Evolutionary conservation across 306 rosid species (phyloP).

Genomic region (Lagenaria siceraria): DNA sequence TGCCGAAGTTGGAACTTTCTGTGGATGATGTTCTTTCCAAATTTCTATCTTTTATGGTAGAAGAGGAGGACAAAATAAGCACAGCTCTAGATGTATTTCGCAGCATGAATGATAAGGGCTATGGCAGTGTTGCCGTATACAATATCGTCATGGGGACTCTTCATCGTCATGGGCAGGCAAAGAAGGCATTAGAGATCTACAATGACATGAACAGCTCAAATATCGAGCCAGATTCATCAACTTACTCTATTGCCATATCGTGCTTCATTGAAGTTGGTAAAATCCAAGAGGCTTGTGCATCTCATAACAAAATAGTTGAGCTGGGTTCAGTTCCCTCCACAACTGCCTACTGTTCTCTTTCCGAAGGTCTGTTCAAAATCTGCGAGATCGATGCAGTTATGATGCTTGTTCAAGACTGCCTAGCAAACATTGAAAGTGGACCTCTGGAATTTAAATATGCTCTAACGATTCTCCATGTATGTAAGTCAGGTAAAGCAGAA

Average conservation of each 20-base stretch:
- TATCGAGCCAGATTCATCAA: conserved; percentile 31
- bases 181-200: conserved; percentile 46
- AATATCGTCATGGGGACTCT: conserved; percentile 53
- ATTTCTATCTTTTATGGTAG: conserved; percentile 39
- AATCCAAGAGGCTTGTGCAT: conserved; percentile 49
- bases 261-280: conserved; percentile 48
- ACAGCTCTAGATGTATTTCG: conserved; percentile 38
- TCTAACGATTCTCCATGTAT: conserved; percentile 48
- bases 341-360: conserved; percentile 45
- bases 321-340: conserved; percentile 61
- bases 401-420: conserved; percentile 70
- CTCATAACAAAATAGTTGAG: conserved; percentile 58
- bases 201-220: conserved; percentile 34
- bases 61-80: conserved; percentile 29
- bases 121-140: conserved; percentile 35
- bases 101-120: conserved; percentile 34
- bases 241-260: conserved; percentile 34
- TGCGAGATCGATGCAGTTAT: conserved; percentile 74
- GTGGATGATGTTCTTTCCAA: conserved; percentile 37
- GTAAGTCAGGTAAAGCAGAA: conserved; percentile 41
- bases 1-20: conserved; percentile 39
- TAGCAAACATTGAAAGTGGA: conserved; percentile 44
- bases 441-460: conserved; percentile 63
- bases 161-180: conserved; percentile 29
- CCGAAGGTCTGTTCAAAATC: conserved; percentile 48